phyloP scores from a whole-genome alignment of 345 rosid species.

The Acer saccharum region DNA sequence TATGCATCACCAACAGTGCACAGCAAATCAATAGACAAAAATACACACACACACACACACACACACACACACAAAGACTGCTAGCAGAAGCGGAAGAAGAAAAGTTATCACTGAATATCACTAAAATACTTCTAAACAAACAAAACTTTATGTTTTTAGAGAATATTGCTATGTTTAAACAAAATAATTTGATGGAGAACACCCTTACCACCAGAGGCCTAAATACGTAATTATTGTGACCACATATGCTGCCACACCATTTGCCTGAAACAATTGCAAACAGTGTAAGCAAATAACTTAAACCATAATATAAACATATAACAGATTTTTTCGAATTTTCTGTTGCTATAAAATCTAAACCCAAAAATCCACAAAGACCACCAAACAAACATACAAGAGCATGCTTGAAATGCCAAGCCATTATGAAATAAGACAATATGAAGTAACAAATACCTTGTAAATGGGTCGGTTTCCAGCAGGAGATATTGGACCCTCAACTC shows the following conservation, averaged over 20 bases:
- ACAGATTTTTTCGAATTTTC: not conserved
- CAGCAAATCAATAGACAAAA: not conserved
- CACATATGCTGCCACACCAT: conserved; percentile 82
- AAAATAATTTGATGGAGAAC: conserved; percentile 17
- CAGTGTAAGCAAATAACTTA: conserved; percentile 16
- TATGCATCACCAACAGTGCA: not conserved
- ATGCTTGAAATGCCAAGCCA: not conserved
- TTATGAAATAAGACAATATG: not conserved
- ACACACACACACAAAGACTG: too few species aligned
- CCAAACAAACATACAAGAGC: not conserved
- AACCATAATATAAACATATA: not conserved
- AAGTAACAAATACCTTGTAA: conserved; percentile 63
- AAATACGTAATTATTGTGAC: conserved; percentile 78
- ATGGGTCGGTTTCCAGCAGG: conserved; percentile 85
- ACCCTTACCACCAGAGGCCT: conserved; percentile 93
- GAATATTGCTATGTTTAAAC: not conserved
- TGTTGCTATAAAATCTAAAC: not conserved
- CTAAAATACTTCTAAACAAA: not conserved
- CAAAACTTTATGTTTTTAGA: not conserved
- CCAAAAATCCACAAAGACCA: not conserved
- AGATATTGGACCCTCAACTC: conserved; percentile 86
- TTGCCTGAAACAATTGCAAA: conserved; percentile 60
- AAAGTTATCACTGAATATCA: not conserved
- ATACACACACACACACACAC: too few species aligned
- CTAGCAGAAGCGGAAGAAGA: not conserved